Percentiles rank a stretch among this genome's conserved stretches.
Evolutionary conservation across 2,329 filamentous ascomycete species (phyloP).

Genomic region (Cyphellophora europaea): DNA sequence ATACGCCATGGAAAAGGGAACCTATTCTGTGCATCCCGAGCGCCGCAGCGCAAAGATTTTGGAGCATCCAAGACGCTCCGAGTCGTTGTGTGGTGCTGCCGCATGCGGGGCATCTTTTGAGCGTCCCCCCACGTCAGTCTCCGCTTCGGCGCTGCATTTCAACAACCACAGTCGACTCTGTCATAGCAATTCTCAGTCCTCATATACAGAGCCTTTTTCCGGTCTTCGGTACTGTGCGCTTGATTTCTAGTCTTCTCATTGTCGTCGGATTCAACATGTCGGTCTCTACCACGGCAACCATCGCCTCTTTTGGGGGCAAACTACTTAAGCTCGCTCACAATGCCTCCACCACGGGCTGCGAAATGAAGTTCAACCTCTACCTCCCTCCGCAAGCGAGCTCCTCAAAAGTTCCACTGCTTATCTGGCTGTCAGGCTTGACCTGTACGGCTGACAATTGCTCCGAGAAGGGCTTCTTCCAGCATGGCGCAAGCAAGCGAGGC

Average conservation of each 20-base stretch:
- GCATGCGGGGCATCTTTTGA: too few species aligned
- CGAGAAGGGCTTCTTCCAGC: constrained; percentile 83
- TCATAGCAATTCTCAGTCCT: too few species aligned
- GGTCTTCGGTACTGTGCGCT: too few species aligned
- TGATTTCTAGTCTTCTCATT: too few species aligned
- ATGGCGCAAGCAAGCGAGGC: constrained; percentile 65
- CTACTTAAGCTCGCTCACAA: constrained; percentile 88
- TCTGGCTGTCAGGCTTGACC: constrained; percentile 90
- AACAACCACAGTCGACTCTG: too few species aligned
- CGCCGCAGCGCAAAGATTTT: too few species aligned
- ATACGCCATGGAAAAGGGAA: too few species aligned
- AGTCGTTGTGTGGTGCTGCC: too few species aligned
- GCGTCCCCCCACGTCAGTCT: neutral
- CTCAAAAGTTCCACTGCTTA: constrained; percentile 67
- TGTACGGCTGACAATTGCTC: constrained; percentile 79
- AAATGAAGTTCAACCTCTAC: constrained; percentile 90
- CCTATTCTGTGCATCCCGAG: too few species aligned
- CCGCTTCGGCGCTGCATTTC: too few species aligned
- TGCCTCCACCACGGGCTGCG: constrained; percentile 67
- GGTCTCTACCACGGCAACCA: constrained; percentile 81
- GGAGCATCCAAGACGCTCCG: too few species aligned
- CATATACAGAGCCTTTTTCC: too few species aligned
- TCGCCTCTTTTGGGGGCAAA: constrained; percentile 86
- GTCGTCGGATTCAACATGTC: constrained; percentile 62
- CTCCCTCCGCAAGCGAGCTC: constrained; percentile 62